Conservation (phyloP, 352 stramenopile genomes). For the Phytophthora lateralis region DNA sequence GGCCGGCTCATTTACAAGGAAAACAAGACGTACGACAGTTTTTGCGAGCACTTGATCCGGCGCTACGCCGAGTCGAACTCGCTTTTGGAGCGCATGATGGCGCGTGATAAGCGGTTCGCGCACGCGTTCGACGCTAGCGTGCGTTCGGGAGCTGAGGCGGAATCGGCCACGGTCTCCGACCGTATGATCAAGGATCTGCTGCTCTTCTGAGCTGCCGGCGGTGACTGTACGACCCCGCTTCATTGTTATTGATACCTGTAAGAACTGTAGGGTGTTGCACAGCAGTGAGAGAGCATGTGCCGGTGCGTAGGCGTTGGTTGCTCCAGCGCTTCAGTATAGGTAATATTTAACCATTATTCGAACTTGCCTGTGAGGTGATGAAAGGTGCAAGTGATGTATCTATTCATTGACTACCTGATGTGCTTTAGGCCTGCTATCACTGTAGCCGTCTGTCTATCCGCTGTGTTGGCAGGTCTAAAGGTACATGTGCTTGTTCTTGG, state of each 20-base stretch:
- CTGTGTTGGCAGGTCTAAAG: conserved; percentile 44
- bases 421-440: conserved; percentile 23
- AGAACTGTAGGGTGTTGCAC: conserved; percentile 19
- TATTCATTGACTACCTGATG: conserved; percentile 29
- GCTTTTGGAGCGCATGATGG: conserved; percentile 86
- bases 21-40: conserved; percentile 90
- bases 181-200: conserved; percentile 88
- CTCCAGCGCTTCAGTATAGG: conserved; percentile 4
- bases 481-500: conserved; percentile 84
- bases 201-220: conserved; percentile 56
- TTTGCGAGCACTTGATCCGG: conserved; percentile 88
- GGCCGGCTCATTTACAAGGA: conserved; percentile 88
- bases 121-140: conserved; percentile 49
- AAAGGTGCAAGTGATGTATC: conserved; percentile 10
- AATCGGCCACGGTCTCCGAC: conserved; percentile 74
- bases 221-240: not conserved
- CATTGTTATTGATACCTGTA: conserved; percentile 28
- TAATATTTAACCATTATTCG: conserved; percentile 32
- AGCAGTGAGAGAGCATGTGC: conserved; percentile 4
- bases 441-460: conserved; percentile 22
- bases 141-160: conserved; percentile 47
- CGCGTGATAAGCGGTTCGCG: conserved; percentile 72
- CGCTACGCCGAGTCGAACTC: conserved; percentile 86
- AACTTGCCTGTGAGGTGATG: not conserved
- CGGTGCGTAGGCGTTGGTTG: conserved; percentile 13